Base-by-base conservation (phyloP, 208 protist genomes). In the Leishmania lainsoni region DNA sequence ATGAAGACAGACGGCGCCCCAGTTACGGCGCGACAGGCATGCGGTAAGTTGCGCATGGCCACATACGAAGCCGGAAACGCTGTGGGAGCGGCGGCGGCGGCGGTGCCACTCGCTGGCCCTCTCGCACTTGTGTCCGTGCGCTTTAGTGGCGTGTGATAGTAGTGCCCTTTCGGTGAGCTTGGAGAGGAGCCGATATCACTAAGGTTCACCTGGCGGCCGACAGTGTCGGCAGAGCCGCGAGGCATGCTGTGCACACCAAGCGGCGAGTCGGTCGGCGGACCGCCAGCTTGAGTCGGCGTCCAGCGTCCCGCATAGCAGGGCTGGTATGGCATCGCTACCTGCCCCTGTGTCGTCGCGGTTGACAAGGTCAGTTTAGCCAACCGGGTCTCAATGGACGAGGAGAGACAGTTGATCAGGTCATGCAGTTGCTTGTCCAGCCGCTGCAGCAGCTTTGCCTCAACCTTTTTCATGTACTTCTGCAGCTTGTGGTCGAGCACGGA, bases 361-460 rank as follows among this genome's bases (percentile, higher is more conserved):
- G 77, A 29, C 35, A 65, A 35, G 32, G 78, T 29, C 77, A 68
- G 39, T 3, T 49, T 73, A 29, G 54, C 77, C 75, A 96, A 83
- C 20, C 91, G 89, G 16, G 90, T 86, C 56, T 93, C 91, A 22
- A 96, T 86, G 32, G 88, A 87, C 12, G 81, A 70, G 9, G 84
- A 85, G 48, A 97, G 86, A 32, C 87, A 83, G 42, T 79, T 69
- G 42, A 95, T 79, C 3, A 97, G 76, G 54, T 91, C 89, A 69
- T 92, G 87, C 48, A 97, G 78, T 75, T 96, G 91, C 39, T 75
- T 84, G 74, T 97, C 92, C n/a, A 96, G 78, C 20, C 89, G 90
- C 45, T 86, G 59, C 68, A 96, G 80, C n/a, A 88, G 76, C 73
- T 87, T 88, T 16, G 84, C 72, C 79, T 97, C 94, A 2, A 86